phyloP scores from a whole-genome alignment of 2,329 filamentous ascomycete genomes.

The Phoma sp. region DNA sequence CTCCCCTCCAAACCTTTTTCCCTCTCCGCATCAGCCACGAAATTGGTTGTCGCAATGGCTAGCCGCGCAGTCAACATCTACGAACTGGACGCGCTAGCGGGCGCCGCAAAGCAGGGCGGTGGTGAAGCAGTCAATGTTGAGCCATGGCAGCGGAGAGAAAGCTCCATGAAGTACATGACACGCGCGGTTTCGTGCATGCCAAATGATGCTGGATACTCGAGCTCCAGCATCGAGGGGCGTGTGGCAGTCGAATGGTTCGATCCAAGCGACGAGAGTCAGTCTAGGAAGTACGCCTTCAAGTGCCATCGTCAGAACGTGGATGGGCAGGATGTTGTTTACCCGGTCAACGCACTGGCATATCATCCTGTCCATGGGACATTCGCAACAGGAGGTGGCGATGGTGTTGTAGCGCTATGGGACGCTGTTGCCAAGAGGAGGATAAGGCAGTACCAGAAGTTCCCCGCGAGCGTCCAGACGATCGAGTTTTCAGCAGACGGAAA shows the following conservation, averaged over 20 bases:
- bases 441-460: conserved; percentile 84
- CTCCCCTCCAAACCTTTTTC: conserved; percentile 91
- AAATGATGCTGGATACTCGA: conserved; percentile 91
- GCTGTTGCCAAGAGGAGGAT: conserved; percentile 88
- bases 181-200: conserved; percentile 95
- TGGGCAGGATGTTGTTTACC: conserved; percentile 82
- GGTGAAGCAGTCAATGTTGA: conserved; percentile 59
- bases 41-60: conserved; percentile 94
- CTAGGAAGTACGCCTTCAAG: conserved; percentile 97
- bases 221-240: conserved; percentile 89
- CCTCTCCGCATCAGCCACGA: conserved; percentile 76
- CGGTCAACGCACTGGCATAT: conserved; percentile 88
- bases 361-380: conserved; percentile 85
- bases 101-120: conserved; percentile 29
- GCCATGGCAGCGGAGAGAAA: conserved; percentile 93
- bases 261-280: conserved; percentile 82
- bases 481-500: conserved; percentile 79
- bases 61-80: conserved; percentile 94
- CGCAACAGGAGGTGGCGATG: conserved; percentile 87
- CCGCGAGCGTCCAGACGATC: conserved; percentile 77
- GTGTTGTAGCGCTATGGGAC: conserved; percentile 92
- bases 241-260: conserved; percentile 99
- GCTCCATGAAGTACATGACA: conserved; percentile 94
- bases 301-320: conserved; percentile 83
- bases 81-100: conserved; percentile 73